Conservation (phyloP, 208 protist genomes). For the Borovskyia barvae region DNA sequence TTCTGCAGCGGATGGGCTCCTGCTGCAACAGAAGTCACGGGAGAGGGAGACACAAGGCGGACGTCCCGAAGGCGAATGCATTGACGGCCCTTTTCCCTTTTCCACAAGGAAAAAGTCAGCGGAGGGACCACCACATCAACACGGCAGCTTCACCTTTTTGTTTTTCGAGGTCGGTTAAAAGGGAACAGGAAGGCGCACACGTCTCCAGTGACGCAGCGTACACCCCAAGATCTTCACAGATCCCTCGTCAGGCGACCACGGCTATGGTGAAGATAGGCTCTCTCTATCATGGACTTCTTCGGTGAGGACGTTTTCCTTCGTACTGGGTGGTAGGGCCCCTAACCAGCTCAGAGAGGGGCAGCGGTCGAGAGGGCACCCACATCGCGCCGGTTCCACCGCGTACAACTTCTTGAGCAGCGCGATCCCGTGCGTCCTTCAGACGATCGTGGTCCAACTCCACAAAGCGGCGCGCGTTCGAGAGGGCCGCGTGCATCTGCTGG, state of each 20-base stretch:
- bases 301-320: constrained; percentile 10
- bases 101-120: too few species aligned
- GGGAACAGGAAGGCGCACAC: too few species aligned
- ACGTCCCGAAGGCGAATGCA: too few species aligned
- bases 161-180: background rate
- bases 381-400: constrained; percentile 29
- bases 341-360: constrained; percentile 37
- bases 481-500: constrained; percentile 11
- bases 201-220: too few species aligned
- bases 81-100: too few species aligned
- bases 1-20: too few species aligned
- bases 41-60: too few species aligned
- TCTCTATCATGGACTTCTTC: background rate
- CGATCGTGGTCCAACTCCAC: constrained; percentile 33
- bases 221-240: too few species aligned
- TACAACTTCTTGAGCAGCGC: constrained; percentile 33
- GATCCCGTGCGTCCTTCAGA: constrained; percentile 32
- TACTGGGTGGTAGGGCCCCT: constrained; percentile 32
- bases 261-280: constrained; percentile 4
- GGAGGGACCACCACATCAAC: too few species aligned
- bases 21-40: too few species aligned
- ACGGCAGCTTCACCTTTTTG: too few species aligned
- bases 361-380: constrained; percentile 36
- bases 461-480: constrained; percentile 13
- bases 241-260: too few species aligned